phyloP scores from a whole-genome alignment of 1,284 basidiomycete genomes.

The Rhodotorula sp. region DNA sequence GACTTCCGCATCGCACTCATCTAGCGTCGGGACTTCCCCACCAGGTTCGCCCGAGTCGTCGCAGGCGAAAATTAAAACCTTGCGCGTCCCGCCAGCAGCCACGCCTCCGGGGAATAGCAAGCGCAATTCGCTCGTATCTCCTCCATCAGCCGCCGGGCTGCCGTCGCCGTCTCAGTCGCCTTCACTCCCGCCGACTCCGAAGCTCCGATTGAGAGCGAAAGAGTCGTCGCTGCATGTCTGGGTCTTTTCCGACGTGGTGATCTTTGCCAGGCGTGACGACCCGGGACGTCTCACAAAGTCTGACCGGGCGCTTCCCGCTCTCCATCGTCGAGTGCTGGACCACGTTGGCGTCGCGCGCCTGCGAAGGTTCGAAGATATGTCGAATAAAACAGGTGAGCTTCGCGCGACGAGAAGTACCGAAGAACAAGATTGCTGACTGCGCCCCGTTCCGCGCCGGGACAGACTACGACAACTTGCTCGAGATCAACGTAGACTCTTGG shows the following conservation, averaged over 20 bases:
- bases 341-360: background rate
- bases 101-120: background rate
- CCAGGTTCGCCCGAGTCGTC: background rate
- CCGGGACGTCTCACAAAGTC: background rate
- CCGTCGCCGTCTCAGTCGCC: no score
- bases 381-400: no score
- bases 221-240: conserved; percentile 53
- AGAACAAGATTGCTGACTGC: no score
- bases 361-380: no score
- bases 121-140: background rate
- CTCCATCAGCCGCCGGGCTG: background rate
- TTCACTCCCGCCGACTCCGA: background rate
- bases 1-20: background rate
- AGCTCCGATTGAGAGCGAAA: conserved; percentile 37
- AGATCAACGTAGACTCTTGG: background rate
- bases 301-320: no score
- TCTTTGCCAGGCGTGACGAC: conserved; percentile 53
- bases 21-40: no score
- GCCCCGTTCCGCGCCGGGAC: background rate
- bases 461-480: background rate
- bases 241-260: conserved; percentile 67
- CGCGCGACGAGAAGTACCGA: no score
- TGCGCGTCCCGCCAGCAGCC: no score
- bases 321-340: background rate
- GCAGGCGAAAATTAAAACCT: background rate